Conservation (phyloP, 2,329 filamentous ascomycete species). For the Cladobotryum protrusum region DNA sequence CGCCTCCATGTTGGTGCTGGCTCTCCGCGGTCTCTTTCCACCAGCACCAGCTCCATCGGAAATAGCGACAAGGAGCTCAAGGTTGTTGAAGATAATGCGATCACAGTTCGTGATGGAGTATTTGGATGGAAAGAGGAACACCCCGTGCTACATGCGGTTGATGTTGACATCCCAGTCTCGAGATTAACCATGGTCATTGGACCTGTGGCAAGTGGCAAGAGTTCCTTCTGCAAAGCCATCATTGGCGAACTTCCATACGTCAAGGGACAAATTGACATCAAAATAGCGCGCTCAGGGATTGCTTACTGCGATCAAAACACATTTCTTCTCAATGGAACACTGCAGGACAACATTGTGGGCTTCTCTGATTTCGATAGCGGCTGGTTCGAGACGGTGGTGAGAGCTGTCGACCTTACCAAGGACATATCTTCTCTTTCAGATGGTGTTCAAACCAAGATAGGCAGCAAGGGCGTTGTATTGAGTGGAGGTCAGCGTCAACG, state of each 20-base stretch:
- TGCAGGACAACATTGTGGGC: conserved; percentile 27
- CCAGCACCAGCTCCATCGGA: too few relatives aligned
- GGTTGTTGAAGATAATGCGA: too few relatives aligned
- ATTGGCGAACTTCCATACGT: conserved; percentile 22
- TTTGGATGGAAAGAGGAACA: conserved; percentile 5
- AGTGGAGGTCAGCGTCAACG: conserved; percentile 33
- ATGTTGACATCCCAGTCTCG: conserved; percentile 12
- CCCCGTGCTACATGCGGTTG: conserved; percentile 4
- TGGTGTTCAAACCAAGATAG: conserved; percentile 28
- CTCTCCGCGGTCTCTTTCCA: too few relatives aligned
- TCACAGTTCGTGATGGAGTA: conserved; percentile 10
- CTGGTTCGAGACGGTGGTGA: conserved; percentile 23
- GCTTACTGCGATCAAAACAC: conserved; percentile 29
- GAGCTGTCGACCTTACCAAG: conserved; percentile 20
- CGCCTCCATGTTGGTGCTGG: too few relatives aligned
- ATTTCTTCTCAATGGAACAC: conserved; percentile 24
- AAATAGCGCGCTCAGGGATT: conserved; percentile 10
- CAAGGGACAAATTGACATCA: conserved; percentile 12
- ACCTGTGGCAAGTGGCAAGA: conserved; percentile 31
- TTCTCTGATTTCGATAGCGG: conserved; percentile 20
- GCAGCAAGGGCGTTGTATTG: conserved; percentile 29
- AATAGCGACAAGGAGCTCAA: too few relatives aligned
- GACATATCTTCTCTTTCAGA: conserved; percentile 24
- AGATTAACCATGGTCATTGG: conserved; percentile 31
- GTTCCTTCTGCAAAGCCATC: conserved; percentile 30